Evolutionary conservation across 495 filamentous ascomycete genomes (phyloP), one percentile per base, ranked within the genome.

Genomic region (Talaromyces stipitatus): DNA sequence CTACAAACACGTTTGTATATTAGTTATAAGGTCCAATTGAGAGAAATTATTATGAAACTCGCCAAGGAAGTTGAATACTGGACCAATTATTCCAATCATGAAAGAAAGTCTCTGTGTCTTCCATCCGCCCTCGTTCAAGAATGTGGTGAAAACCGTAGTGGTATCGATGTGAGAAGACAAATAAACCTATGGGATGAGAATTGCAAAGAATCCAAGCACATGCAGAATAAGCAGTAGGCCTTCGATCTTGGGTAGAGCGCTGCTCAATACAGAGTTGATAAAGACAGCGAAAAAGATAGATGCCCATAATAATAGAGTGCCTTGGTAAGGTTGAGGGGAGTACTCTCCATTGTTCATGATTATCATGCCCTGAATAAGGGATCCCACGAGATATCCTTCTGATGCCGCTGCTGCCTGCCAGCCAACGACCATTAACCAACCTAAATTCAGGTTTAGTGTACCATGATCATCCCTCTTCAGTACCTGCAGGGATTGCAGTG

Each of bases 161-260:
- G 72, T 62, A 11, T 55, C 58, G 4, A 58, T 66, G 50, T 76
- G 75, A n/a, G 79, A 72, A 0, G 76, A 72, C 50, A 78, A 66
- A 27, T 71, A 71, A 11, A 73, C 71, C 22, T 83, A 58, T 1
- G 79, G 75, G 5, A 82, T 72, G 0, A 83, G 56, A 9, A 83
- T 71, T 8, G 69, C 79, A 16, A 83, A 76, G 58, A 81, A 81
- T 0, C 76, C 79, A 2, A 76, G 57, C 2, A 83, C 58, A 28
- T 83, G 78, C 10, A 82, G 50, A 20, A 80, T 63, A 4, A 83
- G 63, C 4, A 80, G 70, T 0, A 74, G 56, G 1, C 64, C 66
- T 53, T 83, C 78, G 23, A 78, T 67, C 24, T 65, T 66, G 5
- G 76, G 72, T n/a, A 82, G 62, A 1, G 69, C n/a, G 7, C 59